Percentiles rank a stretch among this genome's conserved stretches.
Evolutionary conservation across 768 basidiomycete genomes (phyloP).

Genomic region (Kwoniella botswanensis): DNA sequence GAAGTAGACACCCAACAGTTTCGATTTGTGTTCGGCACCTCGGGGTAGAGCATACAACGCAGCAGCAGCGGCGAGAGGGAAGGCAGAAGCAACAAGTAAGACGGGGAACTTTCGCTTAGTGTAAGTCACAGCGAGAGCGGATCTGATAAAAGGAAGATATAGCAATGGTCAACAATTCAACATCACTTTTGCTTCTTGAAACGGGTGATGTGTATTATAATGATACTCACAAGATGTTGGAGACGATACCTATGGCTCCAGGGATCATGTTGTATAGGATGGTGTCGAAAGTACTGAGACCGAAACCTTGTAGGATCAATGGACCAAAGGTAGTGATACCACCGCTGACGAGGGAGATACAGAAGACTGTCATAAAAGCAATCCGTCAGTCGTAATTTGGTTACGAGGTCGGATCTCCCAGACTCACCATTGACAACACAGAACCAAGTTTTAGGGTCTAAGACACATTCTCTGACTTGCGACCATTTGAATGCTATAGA

Average conservation of each 20-base stretch:
- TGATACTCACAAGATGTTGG: constrained; percentile 51
- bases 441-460: constrained; percentile 61
- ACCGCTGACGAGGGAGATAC: constrained; percentile 49
- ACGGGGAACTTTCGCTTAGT: constrained; percentile 37
- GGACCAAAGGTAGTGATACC: constrained; percentile 62
- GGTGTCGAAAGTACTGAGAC: constrained; percentile 58
- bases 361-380: constrained; percentile 34
- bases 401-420: too few species aligned
- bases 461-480: constrained; percentile 46
- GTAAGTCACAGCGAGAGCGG: constrained; percentile 57
- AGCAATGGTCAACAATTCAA: too few species aligned
- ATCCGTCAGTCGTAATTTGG: too few species aligned
- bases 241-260: constrained; percentile 59
- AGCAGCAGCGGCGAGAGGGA: constrained; percentile 41
- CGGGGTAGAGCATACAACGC: constrained; percentile 39
- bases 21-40: constrained; percentile 22
- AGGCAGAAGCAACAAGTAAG: constrained; percentile 26
- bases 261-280: constrained; percentile 65
- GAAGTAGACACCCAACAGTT: constrained; percentile 43
- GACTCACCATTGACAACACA: constrained; percentile 61
- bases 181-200: too few species aligned
- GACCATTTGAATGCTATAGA: constrained; percentile 39
- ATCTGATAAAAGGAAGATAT: too few species aligned
- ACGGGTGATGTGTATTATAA: neutral
- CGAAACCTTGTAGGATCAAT: constrained; percentile 62